Conservation (phyloP, 1,139 yeast genomes). For the Zygosaccharomyces sapae region DNA sequence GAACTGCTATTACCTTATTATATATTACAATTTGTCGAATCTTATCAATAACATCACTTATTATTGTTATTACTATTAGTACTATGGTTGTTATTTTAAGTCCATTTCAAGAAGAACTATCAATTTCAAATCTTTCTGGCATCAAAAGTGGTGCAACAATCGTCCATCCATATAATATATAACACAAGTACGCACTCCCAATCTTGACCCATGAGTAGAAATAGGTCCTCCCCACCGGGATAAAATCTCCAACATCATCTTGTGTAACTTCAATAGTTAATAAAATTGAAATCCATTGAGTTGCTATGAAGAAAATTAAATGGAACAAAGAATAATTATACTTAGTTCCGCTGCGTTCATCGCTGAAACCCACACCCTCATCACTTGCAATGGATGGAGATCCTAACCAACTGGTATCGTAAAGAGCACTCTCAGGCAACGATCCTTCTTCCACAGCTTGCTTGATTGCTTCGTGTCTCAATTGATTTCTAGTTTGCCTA, state of each 20-base stretch:
- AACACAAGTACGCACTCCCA: conserved; percentile 89
- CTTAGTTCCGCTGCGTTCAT: conserved; percentile 64
- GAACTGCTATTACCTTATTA: conserved; percentile 1
- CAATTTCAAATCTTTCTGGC: conserved; percentile 73
- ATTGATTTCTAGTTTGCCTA: conserved; percentile 60
- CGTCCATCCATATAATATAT: conserved; percentile 82
- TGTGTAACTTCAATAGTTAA: conserved; percentile 86
- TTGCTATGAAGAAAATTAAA: conserved; percentile 85
- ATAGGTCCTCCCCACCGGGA: conserved; percentile 96
- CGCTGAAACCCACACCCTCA: conserved; percentile 38
- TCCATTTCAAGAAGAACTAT: conserved; percentile 19
- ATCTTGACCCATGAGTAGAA: conserved; percentile 95
- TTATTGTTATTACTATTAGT: too few relatives aligned
- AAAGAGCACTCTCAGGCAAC: conserved; percentile 85
- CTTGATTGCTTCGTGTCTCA: conserved; percentile 82
- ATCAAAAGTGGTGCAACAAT: conserved; percentile 81
- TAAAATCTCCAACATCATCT: conserved; percentile 81
- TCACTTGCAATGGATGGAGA: conserved; percentile 39
- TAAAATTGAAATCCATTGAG: conserved; percentile 94
- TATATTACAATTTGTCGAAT: neutral
- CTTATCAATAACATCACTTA: neutral
- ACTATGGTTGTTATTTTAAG: too few relatives aligned
- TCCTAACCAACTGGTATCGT: conserved; percentile 56
- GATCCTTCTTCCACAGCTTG: conserved; percentile 96
- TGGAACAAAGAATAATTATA: conserved; percentile 90